These are phyloP conservation scores for Vigna angularis DNA, from an alignment of 306 rosid genomes.

Conservation along the genomic window DNA sequence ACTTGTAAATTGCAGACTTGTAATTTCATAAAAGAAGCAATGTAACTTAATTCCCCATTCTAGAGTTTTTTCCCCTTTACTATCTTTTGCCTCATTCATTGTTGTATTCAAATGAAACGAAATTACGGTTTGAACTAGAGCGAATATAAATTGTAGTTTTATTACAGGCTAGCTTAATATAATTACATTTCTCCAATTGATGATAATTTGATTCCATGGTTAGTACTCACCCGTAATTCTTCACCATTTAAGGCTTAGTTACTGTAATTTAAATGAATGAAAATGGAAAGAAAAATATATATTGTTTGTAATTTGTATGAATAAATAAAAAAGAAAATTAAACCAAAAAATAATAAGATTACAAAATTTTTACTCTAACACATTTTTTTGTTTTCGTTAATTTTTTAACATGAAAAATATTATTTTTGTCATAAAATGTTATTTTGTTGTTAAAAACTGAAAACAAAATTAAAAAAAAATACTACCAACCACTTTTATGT, in stretches of 20 bases:
- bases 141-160: constrained; percentile 21
- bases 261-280: not conserved
- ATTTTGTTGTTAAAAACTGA: no score
- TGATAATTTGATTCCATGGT: not conserved
- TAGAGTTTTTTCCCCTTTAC: not conserved
- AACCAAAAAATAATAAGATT: no score
- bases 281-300: no score
- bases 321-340: no score
- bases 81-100: constrained; percentile 24
- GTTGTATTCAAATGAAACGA: constrained; percentile 34
- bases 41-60: constrained; percentile 32
- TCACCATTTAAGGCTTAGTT: not conserved
- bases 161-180: constrained; percentile 4
- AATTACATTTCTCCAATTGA: not conserved
- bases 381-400: no score
- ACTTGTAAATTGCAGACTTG: constrained; percentile 77
- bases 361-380: no score
- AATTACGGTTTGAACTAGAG: constrained; percentile 34
- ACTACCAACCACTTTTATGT: no score
- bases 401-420: no score
- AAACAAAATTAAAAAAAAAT: no score
- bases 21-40: constrained; percentile 53
- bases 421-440: no score
- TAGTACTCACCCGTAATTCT: not conserved
- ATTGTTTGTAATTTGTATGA: no score